Evolutionary conservation across 2,329 filamentous ascomycete species (phyloP).

Genomic region (Fusarium brevicatenulatum): DNA sequence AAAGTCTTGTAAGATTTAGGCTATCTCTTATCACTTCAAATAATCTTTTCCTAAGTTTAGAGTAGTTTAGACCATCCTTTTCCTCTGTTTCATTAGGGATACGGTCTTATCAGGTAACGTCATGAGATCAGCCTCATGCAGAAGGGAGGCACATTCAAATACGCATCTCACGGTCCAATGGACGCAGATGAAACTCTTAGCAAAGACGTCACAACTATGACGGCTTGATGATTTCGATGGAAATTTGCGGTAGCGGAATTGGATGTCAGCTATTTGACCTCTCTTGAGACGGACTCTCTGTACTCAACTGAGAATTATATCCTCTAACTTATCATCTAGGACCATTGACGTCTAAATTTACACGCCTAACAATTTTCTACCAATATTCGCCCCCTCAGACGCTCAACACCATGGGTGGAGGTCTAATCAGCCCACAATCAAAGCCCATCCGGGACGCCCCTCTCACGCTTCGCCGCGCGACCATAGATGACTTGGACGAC

Average conservation of each 20-base stretch:
- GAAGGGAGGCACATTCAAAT: not conserved
- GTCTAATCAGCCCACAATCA: not conserved
- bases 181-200: rapidly evolving
- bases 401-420: not conserved
- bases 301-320: rapidly evolving
- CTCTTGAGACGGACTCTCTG: rapidly evolving
- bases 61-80: not conserved
- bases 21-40: not conserved
- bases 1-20: too few species aligned
- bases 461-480: not conserved
- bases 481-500: not conserved
- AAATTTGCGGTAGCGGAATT: rapidly evolving
- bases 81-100: rapidly evolving
- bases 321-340: rapidly evolving
- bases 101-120: not conserved
- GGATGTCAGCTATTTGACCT: not conserved
- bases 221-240: not conserved
- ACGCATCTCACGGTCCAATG: rapidly evolving
- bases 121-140: not conserved
- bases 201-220: not conserved
- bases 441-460: not conserved
- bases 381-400: rapidly evolving
- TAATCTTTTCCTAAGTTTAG: too few species aligned
- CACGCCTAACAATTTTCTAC: rapidly evolving
- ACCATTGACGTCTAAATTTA: too few species aligned